Conservation (phyloP, 176 grass and related monocot species). For the Phyllostachys edulis region DNA sequence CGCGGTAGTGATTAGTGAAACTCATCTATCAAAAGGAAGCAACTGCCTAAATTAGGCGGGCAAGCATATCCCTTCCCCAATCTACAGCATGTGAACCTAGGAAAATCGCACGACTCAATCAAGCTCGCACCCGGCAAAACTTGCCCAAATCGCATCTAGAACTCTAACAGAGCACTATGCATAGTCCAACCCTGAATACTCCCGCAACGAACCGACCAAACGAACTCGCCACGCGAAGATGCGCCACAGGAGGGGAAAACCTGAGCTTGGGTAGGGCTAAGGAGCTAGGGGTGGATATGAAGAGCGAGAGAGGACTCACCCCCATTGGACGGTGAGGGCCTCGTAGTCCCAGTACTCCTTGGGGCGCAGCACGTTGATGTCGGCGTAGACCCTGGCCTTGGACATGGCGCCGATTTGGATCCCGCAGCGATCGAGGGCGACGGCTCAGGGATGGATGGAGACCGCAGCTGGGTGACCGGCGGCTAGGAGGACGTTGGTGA, state of each 20-base stretch:
- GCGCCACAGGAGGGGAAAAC: background rate
- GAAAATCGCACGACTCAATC: background rate
- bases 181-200: background rate
- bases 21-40: background rate
- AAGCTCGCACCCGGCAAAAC: background rate
- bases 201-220: background rate
- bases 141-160: background rate
- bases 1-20: background rate
- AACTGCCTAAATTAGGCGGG: background rate
- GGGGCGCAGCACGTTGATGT: constrained; percentile 75
- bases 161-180: background rate
- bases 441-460: background rate
- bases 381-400: constrained; percentile 70
- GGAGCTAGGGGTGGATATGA: background rate
- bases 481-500: background rate
- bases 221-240: background rate
- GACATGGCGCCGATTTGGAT: constrained; percentile 56
- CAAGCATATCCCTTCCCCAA: background rate
- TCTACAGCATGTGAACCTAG: background rate
- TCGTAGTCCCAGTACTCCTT: constrained; percentile 98
- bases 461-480: background rate
- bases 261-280: background rate
- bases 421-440: background rate
- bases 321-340: constrained; percentile 78
- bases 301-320: constrained; percentile 28